Evolutionary conservation across 768 basidiomycete genomes (phyloP), one percentile per base, ranked within the genome.

Genomic region (Termitomyces titanicus): DNA sequence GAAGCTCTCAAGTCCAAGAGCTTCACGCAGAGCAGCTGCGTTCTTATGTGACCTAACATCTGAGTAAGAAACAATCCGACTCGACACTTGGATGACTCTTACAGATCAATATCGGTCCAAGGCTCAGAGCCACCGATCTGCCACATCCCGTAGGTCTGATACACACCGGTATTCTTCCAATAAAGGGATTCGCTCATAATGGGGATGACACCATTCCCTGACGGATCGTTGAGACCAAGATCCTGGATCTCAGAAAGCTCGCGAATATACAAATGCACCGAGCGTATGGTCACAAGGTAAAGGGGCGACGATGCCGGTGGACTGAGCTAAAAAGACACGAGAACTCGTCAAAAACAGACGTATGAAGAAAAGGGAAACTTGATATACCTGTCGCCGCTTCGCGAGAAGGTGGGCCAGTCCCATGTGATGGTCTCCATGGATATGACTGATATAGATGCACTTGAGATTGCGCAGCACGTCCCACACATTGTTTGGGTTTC

Each of bases 381-480:
- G 22, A 58, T 64, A 12, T 56, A 93, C 95, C 70, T 75, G 72
- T 50, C 77, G 79, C 34, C 96, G 79, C 72, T 86, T 82, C 0
- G 82, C 74, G 17, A 98, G 74, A 8, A 98, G 72, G 55, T 84
- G 83, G 0, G 85, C 78, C 33, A 95, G 68, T 8, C 96, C 95
- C 38, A 88, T 79, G 65, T 97, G 95, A 68, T 98, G 96, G 65
- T 98, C 96, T 0, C 81, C 95, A 64, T 97, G 96, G 61, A 89
- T 80, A 66, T 98, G 96, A 57, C 90, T 93, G 56, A 96, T 76
- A 68, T 86, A 97, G 35, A 98, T 79, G 65, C 90, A 85, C 63
- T 82, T 87, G 12, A 94, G 68, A 47, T 88, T 74, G n/a, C 84
- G 74, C 49, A 94, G 72, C 13, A 86, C 75, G 12, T 82, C 66